A percentile compares a stretch with the other conserved stretches of the same genome.
phyloP scores from a whole-genome alignment of 805 yeast genomes.

The Yarrowia divulgata region DNA sequence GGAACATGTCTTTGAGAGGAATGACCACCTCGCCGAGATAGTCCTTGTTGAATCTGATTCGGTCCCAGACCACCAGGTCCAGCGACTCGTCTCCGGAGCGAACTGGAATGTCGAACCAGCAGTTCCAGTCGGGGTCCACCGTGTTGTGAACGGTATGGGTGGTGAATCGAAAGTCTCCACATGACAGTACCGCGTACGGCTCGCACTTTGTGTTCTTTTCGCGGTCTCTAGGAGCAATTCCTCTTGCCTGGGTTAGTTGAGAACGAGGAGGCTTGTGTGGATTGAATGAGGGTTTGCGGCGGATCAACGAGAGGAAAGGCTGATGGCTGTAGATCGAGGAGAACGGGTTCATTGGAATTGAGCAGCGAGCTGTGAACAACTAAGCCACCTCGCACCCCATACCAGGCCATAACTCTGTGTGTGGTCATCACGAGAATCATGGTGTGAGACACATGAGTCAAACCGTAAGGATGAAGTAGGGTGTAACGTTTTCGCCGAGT shows the following conservation, averaged over 20 bases:
- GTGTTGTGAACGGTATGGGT: slow-evolving; percentile 72
- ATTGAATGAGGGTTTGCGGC: too few relatives aligned
- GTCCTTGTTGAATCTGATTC: slow-evolving; percentile 37
- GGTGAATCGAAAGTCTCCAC: slow-evolving; percentile 47
- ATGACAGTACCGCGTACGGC: slow-evolving; percentile 45
- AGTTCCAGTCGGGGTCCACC: slow-evolving; percentile 80
- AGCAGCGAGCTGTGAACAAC: too few relatives aligned
- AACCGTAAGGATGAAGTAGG: not conserved
- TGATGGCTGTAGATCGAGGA: too few relatives aligned
- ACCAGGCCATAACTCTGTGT: slow-evolving; percentile 12
- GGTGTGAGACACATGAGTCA: slow-evolving; percentile 22
- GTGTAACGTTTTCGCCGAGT: too few relatives aligned
- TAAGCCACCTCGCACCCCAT: too few relatives aligned
- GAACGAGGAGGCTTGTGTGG: too few relatives aligned
- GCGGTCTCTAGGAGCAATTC: slow-evolving; percentile 34
- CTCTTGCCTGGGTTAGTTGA: slow-evolving; percentile 38
- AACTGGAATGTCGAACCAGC: slow-evolving; percentile 60
- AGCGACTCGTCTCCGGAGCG: slow-evolving; percentile 46
- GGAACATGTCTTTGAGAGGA: slow-evolving; percentile 26
- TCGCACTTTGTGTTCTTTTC: slow-evolving; percentile 14
- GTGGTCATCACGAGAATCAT: slow-evolving; percentile 17
- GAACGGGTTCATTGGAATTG: too few relatives aligned
- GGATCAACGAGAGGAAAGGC: too few relatives aligned
- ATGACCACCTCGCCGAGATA: slow-evolving; percentile 32
- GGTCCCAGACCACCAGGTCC: slow-evolving; percentile 42